phyloP scores from a whole-genome alignment of 176 grass and related monocot genomes.

The Oryza longistaminata region DNA sequence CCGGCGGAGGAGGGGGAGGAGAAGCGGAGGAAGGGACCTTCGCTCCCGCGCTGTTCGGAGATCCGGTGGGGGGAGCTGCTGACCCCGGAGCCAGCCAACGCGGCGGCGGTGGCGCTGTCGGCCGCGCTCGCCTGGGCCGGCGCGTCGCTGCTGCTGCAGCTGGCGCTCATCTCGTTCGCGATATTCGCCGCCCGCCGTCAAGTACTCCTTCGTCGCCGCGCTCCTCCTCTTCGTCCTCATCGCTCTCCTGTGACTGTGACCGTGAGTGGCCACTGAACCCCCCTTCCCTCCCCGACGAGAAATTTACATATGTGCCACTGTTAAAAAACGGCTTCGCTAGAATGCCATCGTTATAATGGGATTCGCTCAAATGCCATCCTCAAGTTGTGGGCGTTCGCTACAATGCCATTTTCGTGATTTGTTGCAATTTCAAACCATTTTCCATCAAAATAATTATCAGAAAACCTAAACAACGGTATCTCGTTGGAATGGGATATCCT shows the following conservation, averaged over 20 bases:
- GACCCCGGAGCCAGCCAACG: slow-evolving; percentile 45
- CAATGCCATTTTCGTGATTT: too few species aligned
- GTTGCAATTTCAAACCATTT: too few species aligned
- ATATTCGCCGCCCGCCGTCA: slow-evolving; percentile 50
- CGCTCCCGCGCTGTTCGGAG: slow-evolving; percentile 33
- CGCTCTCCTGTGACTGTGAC: slow-evolving; percentile 32
- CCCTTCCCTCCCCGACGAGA: background rate
- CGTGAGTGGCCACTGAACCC: background rate
- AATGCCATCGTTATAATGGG: too few species aligned
- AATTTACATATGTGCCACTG: too few species aligned
- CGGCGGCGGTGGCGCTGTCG: slow-evolving; percentile 32
- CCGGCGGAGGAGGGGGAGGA: slow-evolving; percentile 16
- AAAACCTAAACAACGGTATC: too few species aligned
- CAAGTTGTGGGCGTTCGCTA: too few species aligned
- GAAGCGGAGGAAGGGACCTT: background rate
- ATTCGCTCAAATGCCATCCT: too few species aligned
- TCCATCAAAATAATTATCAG: too few species aligned
- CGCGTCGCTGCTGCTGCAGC: slow-evolving; percentile 43
- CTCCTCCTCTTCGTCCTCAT: slow-evolving; percentile 56
- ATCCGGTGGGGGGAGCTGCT: slow-evolving; percentile 58
- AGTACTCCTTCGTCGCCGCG: slow-evolving; percentile 53
- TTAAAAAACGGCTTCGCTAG: too few species aligned
- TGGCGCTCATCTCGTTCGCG: slow-evolving; percentile 43
- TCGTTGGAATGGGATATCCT: too few species aligned
- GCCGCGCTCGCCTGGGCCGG: slow-evolving; percentile 39